phyloP scores from a whole-genome alignment of 352 stramenopile species.

The Phytophthora cryptogea region DNA sequence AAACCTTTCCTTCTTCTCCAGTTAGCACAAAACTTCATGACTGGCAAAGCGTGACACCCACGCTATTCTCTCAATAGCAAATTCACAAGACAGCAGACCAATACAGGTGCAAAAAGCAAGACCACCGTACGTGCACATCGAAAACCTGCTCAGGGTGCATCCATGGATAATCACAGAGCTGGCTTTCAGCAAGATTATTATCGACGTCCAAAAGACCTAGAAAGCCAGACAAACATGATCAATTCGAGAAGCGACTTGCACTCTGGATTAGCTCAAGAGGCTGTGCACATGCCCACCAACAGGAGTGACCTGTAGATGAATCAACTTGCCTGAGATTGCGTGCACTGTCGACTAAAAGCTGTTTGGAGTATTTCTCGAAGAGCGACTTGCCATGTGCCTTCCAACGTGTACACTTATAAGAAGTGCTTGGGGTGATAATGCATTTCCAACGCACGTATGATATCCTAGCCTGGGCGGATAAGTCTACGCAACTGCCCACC shows the following conservation, averaged over 20 bases:
- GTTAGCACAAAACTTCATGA: not conserved
- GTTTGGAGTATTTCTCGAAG: not conserved
- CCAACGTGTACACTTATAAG: no score
- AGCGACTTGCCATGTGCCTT: no score
- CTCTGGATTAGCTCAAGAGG: not conserved
- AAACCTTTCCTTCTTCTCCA: no score
- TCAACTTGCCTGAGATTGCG: not conserved
- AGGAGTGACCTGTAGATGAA: not conserved
- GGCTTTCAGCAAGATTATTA: constrained; percentile 56
- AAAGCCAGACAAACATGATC: constrained; percentile 6
- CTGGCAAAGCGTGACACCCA: no score
- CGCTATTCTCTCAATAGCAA: no score
- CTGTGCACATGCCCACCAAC: not conserved
- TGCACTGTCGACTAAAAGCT: not conserved
- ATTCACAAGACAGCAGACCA: no score
- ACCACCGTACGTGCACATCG: no score
- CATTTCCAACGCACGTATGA: not conserved
- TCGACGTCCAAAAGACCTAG: constrained; percentile 29
- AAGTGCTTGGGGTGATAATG: no score
- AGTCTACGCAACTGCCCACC: constrained; percentile 8
- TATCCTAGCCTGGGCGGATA: constrained; percentile 15
- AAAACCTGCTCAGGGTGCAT: no score
- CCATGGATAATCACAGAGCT: not conserved
- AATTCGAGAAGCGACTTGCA: not conserved
- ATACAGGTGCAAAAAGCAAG: no score